Conservation (phyloP, 495 filamentous ascomycete genomes). For the Cercophora sp. region DNA sequence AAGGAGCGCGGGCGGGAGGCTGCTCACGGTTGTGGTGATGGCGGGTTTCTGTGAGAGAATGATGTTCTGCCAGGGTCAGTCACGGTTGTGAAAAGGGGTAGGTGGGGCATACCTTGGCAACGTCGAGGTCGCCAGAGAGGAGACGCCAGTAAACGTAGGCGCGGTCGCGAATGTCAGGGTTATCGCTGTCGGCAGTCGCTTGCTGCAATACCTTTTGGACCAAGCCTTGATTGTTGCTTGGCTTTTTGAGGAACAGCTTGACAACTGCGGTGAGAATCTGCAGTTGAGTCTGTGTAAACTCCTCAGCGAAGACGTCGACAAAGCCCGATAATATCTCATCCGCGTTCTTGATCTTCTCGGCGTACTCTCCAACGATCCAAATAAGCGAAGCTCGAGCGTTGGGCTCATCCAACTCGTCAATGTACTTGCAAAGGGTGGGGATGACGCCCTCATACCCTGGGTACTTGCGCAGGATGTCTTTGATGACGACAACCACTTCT, state of each 20-base stretch:
- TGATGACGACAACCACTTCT: conserved; percentile 96
- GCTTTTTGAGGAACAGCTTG: conserved; percentile 95
- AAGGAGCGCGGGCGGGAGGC: conserved; percentile 75
- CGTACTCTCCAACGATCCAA: conserved; percentile 98
- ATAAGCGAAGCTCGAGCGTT: conserved; percentile 88
- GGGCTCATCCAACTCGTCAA: conserved; percentile 94
- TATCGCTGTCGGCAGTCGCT: conserved; percentile 91
- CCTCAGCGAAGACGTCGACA: conserved; percentile 85
- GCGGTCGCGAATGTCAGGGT: conserved; percentile 93
- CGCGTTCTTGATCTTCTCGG: conserved; percentile 97
- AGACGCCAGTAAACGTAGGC: conserved; percentile 98
- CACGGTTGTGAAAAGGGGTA: neutral
- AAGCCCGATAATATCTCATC: conserved; percentile 92
- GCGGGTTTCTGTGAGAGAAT: conserved; percentile 91
- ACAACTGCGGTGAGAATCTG: conserved; percentile 96
- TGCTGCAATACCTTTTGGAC: conserved; percentile 91
- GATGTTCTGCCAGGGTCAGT: conserved; percentile 58
- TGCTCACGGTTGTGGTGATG: conserved; percentile 88
- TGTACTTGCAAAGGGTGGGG: conserved; percentile 90
- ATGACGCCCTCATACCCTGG: conserved; percentile 98
- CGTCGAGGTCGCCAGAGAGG: conserved; percentile 84
- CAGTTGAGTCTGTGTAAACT: conserved; percentile 90
- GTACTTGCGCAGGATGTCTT: conserved; percentile 97
- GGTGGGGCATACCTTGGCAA: conserved; percentile 61
- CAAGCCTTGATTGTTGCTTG: conserved; percentile 77